These are phyloP conservation scores for Aspergillus sp. DNA, from an alignment of 2,329 filamentous ascomycete species.

Conservation along the genomic window DNA sequence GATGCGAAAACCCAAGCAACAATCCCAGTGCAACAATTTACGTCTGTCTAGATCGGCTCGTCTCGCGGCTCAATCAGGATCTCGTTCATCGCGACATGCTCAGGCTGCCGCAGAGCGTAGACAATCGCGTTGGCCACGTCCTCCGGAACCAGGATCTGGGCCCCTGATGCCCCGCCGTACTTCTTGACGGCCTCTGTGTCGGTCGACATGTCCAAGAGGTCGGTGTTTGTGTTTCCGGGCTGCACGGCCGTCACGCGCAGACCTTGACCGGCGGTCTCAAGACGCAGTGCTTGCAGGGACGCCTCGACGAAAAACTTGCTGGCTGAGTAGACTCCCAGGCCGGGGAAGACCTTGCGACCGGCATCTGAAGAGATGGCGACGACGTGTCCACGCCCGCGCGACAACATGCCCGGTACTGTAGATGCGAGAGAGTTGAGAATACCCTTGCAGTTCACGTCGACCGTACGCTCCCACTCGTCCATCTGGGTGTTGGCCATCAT, in stretches of 20 bases:
- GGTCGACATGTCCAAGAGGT: constrained; percentile 71
- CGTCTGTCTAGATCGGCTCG: constrained; percentile 64
- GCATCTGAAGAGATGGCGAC: constrained; percentile 82
- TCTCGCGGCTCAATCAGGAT: constrained; percentile 75
- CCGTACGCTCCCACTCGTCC: constrained; percentile 77
- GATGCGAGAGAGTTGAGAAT: constrained; percentile 70
- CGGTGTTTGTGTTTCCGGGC: constrained; percentile 74
- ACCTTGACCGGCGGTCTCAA: constrained; percentile 74
- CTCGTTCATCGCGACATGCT: constrained; percentile 77
- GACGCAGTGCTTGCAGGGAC: constrained; percentile 69
- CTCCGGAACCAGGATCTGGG: constrained; percentile 70
- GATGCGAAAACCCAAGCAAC: not conserved
- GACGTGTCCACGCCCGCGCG: constrained; percentile 68
- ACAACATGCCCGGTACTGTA: constrained; percentile 69
- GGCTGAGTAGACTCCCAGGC: constrained; percentile 77
- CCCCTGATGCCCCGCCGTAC: constrained; percentile 72
- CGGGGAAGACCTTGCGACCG: constrained; percentile 78
- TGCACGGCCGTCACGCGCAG: constrained; percentile 73
- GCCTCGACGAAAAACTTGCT: constrained; percentile 86
- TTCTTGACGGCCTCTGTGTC: constrained; percentile 76
- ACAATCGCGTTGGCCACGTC: constrained; percentile 73
- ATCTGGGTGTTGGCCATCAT: constrained; percentile 76
- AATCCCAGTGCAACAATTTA: not conserved
- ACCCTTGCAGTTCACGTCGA: constrained; percentile 85
- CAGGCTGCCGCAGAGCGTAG: constrained; percentile 71